Base-by-base conservation (phyloP, 768 basidiomycete genomes). In the Psilocybe tampanensis region DNA sequence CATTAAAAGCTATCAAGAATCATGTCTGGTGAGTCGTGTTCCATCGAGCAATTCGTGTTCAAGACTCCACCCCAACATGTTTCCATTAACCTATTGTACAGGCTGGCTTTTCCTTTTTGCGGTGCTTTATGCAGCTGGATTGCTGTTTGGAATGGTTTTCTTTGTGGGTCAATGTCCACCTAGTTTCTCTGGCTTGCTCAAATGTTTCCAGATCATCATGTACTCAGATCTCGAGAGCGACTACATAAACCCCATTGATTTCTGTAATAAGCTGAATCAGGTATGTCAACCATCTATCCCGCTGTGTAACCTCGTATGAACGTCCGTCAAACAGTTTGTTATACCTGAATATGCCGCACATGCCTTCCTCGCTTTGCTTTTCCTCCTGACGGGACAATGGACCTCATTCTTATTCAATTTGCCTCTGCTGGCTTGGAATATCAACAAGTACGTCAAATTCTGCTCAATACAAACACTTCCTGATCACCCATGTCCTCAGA, bases 191-290 rank as follows among this genome's bases (percentile, higher is more conserved):
- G 26, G 8, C 33, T 18, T 22, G 22, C 49, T 54, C 52, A 47
- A 39, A 43, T 52, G 45, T 24, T 54, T 19, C 39, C 52, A 98
- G 95, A 95, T 98, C 68, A 98, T 98, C 81, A 98, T 98, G 96
- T 98, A 97, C 81, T 97, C 94, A 23, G 96, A 98, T 78, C 80
- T 98, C 69, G 95, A 97, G 74, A 96, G 94, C 80, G 95, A 97
- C 82, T 98, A 98, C 78, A 95, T 98, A 80, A 98, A 98, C 74
- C 96, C 96, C 54, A 98, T 98, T 82, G 96, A 98, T 75, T 88
- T 98, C 41, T 98, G 96, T 76, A 98, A 98, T 80, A 98, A 97
- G 79, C 88, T 98, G 66, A 98, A 98, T 72, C 91, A 94, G 76
- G 96, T 95, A 59, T 43, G 80, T 74, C 22, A 39, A 22, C 19